These are phyloP conservation scores for Colletotrichum euphorbiae DNA, from an alignment of 2,329 filamentous ascomycete genomes.

Conservation along the genomic window DNA sequence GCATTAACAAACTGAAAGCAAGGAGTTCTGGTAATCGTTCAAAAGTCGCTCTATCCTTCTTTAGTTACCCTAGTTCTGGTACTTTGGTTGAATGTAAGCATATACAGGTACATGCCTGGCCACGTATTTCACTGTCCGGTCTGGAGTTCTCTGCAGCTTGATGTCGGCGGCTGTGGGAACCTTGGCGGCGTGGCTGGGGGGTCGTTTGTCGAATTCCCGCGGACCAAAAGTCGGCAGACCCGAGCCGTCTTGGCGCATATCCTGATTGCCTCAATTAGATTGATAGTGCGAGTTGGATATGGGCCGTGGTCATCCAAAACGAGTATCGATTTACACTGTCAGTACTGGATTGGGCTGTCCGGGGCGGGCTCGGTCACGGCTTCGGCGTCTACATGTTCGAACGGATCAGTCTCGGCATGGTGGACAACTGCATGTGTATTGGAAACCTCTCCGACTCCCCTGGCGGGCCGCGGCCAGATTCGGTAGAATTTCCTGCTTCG, in stretches of 20 bases:
- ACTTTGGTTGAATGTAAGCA: constrained; percentile 51
- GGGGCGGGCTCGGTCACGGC: constrained; percentile 53
- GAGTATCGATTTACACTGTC: constrained; percentile 57
- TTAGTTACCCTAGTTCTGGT: constrained; percentile 47
- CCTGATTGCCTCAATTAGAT: constrained; percentile 53
- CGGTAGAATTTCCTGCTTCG: constrained; percentile 57
- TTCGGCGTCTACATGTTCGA: constrained; percentile 57
- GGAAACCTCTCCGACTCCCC: constrained; percentile 57
- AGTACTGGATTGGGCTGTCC: constrained; percentile 56
- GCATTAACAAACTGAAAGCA: constrained; percentile 42
- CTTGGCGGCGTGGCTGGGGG: constrained; percentile 51
- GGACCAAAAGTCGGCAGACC: constrained; percentile 52
- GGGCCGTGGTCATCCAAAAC: constrained; percentile 59
- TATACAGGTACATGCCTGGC: constrained; percentile 56
- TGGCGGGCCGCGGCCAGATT: constrained; percentile 57
- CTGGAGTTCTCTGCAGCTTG: constrained; percentile 51
- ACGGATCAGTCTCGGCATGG: constrained; percentile 52
- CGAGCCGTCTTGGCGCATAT: constrained; percentile 54
- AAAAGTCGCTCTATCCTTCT: constrained; percentile 47
- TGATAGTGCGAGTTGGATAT: constrained; percentile 58
- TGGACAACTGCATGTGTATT: constrained; percentile 60
- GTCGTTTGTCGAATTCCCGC: constrained; percentile 52
- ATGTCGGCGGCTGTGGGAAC: constrained; percentile 53
- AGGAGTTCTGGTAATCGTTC: constrained; percentile 50
- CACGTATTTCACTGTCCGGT: constrained; percentile 56